Evolutionary conservation across 495 filamentous ascomycete genomes (phyloP), one percentile per base, ranked within the genome.

Genomic region (Neurospora sp.): DNA sequence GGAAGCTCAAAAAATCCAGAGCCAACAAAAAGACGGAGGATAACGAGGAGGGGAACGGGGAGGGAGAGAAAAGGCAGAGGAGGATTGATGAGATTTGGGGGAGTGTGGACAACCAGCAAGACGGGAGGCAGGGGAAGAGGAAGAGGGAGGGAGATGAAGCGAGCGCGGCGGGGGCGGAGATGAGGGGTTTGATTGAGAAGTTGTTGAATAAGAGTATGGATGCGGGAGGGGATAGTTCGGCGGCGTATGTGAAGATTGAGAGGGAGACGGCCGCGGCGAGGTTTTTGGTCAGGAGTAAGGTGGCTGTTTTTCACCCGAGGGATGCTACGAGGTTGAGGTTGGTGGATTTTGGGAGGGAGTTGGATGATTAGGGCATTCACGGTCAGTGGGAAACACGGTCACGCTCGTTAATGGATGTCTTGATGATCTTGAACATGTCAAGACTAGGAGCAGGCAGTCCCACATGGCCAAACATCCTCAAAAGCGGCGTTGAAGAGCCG

Each of bases 301-400:
- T 95, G 40, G 94, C 94, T 27, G 90, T 93, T 75, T 96, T 96
- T 74, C 92, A 97, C 81, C 93, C 94, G 2, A 89, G 88, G 73
- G 93, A 97, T 82, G 92, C 94, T 0, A 87, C 86, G 71, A 88
- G 87, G 78, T 77, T 97, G 74, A 88, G 92, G 59, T 82, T 97
- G 69, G 88, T 96, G 74, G 93, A 97, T 82, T 97, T 97, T 84
- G 93, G 92, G 11, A 88, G 91, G 72, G 90, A 92, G 69, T 76
- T 96, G 54, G 90, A 92, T 72, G 89, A 90, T 72, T 91, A 81
- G 37, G 31, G 27, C 27, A 27, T 27, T n/a, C n/a, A n/a, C n/a
- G n/a, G n/a, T n/a, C n/a, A n/a, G n/a, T n/a, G n/a, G n/a, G n/a
- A n/a, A n/a, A n/a, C n/a, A n/a, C n/a, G n/a, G n/a, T n/a, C n/a